Conservation (phyloP, 768 basidiomycete genomes). For the Auriculariales sp. region DNA sequence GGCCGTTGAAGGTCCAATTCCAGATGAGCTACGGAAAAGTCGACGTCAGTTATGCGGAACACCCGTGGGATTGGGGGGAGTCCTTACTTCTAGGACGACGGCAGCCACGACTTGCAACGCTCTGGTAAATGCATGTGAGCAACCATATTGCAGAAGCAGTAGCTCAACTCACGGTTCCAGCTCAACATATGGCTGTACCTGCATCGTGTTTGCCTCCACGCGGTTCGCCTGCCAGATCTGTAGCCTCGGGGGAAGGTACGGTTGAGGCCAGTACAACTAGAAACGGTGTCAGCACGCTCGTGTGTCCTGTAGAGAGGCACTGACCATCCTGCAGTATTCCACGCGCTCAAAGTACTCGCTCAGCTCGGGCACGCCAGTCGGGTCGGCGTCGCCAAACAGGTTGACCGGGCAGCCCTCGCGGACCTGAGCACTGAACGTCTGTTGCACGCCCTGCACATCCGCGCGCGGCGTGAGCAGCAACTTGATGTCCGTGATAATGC, state of each 20-base stretch:
- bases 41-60: no score
- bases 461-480: neutral
- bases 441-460: neutral
- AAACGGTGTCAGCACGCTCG: neutral
- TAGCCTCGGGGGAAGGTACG: neutral
- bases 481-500: neutral
- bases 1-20: conserved; percentile 1
- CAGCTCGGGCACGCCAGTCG: neutral
- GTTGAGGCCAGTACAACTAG: neutral
- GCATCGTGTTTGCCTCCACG: neutral
- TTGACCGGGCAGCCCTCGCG: neutral
- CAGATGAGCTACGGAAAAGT: no score
- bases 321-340: neutral
- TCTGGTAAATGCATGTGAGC: neutral
- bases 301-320: neutral
- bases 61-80: no score
- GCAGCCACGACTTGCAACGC: neutral
- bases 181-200: neutral
- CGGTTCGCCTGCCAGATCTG: neutral
- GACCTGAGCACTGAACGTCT: neutral
- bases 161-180: neutral
- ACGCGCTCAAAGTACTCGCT: neutral
- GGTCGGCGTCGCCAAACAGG: neutral
- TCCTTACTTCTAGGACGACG: neutral
- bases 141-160: neutral